These are phyloP conservation scores for Hymenoscyphus albidus DNA, from an alignment of 2,329 filamentous ascomycete species.

Conservation along the genomic window DNA sequence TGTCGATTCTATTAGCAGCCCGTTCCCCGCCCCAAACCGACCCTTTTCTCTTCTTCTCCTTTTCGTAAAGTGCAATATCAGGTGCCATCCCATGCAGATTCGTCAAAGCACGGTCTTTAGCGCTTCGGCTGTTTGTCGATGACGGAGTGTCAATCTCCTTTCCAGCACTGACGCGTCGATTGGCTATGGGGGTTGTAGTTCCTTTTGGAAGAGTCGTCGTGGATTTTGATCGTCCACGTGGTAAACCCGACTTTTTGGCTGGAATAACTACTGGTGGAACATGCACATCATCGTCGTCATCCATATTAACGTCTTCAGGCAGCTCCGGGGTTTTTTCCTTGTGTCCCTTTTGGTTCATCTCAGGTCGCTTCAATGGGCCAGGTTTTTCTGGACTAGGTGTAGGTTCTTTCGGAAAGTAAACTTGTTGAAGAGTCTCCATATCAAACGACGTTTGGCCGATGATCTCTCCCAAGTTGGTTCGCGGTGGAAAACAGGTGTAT, in stretches of 20 bases:
- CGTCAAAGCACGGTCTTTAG: slow-evolving; percentile 79
- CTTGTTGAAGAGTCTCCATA: slow-evolving; percentile 52
- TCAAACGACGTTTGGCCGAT: slow-evolving; percentile 87
- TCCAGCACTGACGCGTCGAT: slow-evolving; percentile 50
- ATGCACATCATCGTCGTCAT: slow-evolving; percentile 12
- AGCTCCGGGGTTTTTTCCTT: slow-evolving; percentile 26
- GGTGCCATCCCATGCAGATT: slow-evolving; percentile 72
- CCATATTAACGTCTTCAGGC: slow-evolving; percentile 13
- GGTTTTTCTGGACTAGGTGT: slow-evolving; percentile 43
- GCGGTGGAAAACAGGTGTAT: slow-evolving; percentile 81
- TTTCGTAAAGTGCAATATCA: slow-evolving; percentile 88
- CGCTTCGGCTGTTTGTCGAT: slow-evolving; percentile 63
- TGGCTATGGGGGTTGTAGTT: slow-evolving; percentile 48
- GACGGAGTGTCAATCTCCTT: slow-evolving; percentile 85
- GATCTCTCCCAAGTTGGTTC: slow-evolving; percentile 89
- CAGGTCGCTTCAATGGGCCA: slow-evolving; percentile 43
- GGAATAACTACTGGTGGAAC: slow-evolving; percentile 33
- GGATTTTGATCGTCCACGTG: slow-evolving; percentile 13
- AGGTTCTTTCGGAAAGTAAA: slow-evolving; percentile 56
- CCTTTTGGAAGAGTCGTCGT: neutral
- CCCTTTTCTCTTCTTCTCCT: slow-evolving; percentile 77
- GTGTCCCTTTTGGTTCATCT: slow-evolving; percentile 43
- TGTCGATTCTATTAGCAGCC: slow-evolving; percentile 56
- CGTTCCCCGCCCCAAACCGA: slow-evolving; percentile 59
- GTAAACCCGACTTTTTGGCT: slow-evolving; percentile 9